A percentile compares a stretch with the other conserved stretches of the same genome.
Conservation (phyloP, 2,329 filamentous ascomycete species). For the Aspergillus terreus region DNA sequence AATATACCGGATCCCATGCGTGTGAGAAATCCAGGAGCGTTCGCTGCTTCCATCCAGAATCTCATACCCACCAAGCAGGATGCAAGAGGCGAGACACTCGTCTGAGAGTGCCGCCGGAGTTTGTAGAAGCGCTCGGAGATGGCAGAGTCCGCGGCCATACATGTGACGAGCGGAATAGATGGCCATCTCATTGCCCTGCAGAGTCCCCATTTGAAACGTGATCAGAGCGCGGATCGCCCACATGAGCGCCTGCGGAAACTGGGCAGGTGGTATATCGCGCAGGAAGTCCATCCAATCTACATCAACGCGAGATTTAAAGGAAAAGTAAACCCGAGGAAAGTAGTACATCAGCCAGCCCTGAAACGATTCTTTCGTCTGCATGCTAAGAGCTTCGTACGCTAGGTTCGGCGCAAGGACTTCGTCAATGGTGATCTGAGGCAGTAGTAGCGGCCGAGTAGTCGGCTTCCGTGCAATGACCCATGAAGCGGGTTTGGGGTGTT, state of each 20-base stretch:
- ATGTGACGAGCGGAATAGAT: conserved; percentile 8
- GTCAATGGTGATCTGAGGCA: conserved; percentile 3
- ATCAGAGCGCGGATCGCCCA: conserved; percentile 11
- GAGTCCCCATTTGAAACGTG: conserved; percentile 7
- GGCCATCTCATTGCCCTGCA: not conserved
- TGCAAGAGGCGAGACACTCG: conserved; percentile 8
- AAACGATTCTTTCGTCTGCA: conserved; percentile 9
- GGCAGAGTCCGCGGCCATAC: conserved; percentile 8
- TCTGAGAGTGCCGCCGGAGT: conserved; percentile 4
- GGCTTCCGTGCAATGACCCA: not conserved
- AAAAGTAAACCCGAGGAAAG: conserved; percentile 3
- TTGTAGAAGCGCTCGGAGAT: conserved; percentile 5
- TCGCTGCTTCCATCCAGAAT: conserved; percentile 8
- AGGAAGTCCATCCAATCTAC: conserved; percentile 13
- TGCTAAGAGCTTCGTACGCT: conserved; percentile 2
- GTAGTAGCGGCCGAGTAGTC: not conserved
- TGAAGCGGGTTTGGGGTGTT: not conserved
- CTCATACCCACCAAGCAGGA: conserved; percentile 12
- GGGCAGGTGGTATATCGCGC: not conserved
- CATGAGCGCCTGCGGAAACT: conserved; percentile 4
- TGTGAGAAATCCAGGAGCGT: not conserved
- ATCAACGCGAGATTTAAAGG: not conserved
- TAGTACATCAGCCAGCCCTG: conserved; percentile 3
- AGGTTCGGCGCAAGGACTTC: conserved; percentile 7
- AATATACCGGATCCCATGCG: conserved; percentile 6